A percentile compares a stretch with the other conserved stretches of the same genome.
These are phyloP conservation scores for Talaromyces nanjingensis DNA, from an alignment of 495 filamentous ascomycete species.

Conservation along the genomic window DNA sequence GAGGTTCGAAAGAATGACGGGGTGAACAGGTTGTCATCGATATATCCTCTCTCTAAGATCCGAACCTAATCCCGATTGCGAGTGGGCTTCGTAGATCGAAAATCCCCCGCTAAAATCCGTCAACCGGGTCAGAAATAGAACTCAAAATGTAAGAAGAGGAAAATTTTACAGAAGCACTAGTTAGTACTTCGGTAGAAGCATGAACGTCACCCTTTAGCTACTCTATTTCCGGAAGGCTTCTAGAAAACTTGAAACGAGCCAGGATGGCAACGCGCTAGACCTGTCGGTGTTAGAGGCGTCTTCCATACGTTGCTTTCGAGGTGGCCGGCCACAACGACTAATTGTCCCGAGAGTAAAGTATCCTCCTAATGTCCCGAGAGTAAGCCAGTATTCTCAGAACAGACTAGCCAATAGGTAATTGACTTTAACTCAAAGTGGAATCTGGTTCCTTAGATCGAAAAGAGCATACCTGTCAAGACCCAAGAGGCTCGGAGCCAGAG, in stretches of 20 bases:
- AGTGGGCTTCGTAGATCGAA: neutral
- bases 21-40: neutral
- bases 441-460: neutral
- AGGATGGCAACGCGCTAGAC: neutral
- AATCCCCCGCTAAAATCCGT: neutral
- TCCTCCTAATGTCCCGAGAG: neutral
- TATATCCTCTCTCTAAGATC: neutral
- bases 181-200: neutral
- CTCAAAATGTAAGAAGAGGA: neutral
- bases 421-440: neutral
- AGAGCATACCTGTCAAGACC: neutral
- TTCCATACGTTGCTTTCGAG: neutral
- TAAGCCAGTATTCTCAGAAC: neutral
- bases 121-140: neutral
- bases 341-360: neutral
- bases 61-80: neutral
- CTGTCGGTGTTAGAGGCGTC: neutral
- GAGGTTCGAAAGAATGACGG: neutral
- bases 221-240: constrained; percentile 2
- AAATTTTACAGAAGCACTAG: neutral
- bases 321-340: neutral
- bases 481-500: neutral
- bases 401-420: neutral
- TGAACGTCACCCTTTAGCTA: neutral
- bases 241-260: constrained; percentile 5